These are phyloP conservation scores for Tylopilus sp. DNA, from an alignment of 1,284 basidiomycete species.

Conservation along the genomic window DNA sequence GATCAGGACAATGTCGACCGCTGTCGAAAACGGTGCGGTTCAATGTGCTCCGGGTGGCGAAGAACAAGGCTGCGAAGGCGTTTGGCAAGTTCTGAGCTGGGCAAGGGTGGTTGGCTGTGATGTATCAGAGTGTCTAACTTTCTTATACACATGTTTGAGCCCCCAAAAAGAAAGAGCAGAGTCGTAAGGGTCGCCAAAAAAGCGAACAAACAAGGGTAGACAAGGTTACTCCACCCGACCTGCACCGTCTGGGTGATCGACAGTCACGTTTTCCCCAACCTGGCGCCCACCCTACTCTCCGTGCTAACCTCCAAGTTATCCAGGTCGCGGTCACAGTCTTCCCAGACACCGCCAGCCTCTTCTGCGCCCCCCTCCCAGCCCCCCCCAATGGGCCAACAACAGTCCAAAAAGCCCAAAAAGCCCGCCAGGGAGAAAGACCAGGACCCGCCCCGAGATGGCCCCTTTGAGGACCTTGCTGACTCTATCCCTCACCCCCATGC, in stretches of 20 bases:
- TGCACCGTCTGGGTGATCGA: slow-evolving; percentile 34
- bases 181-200: slow-evolving; percentile 26
- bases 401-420: slow-evolving; percentile 76
- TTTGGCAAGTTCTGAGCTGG: slow-evolving; percentile 87
- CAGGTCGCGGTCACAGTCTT: slow-evolving; percentile 67
- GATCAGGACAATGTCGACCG: slow-evolving; percentile 91
- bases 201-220: slow-evolving; percentile 34
- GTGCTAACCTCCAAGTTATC: slow-evolving; percentile 64
- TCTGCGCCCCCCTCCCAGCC: slow-evolving; percentile 26
- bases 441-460: slow-evolving; percentile 33
- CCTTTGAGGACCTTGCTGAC: slow-evolving; percentile 22
- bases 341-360: slow-evolving; percentile 44
- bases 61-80: slow-evolving; percentile 84
- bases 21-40: slow-evolving; percentile 99
- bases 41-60: slow-evolving; percentile 91
- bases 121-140: slow-evolving; percentile 24
- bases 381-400: slow-evolving; percentile 70
- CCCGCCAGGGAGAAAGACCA: slow-evolving; percentile 59
- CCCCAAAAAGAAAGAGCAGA: too few species aligned
- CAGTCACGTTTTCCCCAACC: slow-evolving; percentile 42
- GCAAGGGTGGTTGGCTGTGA: slow-evolving; percentile 15
- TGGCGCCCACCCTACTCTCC: slow-evolving; percentile 78
- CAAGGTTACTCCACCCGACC: slow-evolving; percentile 19
- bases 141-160: slow-evolving; percentile 31
- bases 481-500: slow-evolving; percentile 44